A percentile compares a stretch with the other conserved stretches of the same genome.
phyloP scores from a whole-genome alignment of 768 basidiomycete species.

The Leccinum longicurvipes region DNA sequence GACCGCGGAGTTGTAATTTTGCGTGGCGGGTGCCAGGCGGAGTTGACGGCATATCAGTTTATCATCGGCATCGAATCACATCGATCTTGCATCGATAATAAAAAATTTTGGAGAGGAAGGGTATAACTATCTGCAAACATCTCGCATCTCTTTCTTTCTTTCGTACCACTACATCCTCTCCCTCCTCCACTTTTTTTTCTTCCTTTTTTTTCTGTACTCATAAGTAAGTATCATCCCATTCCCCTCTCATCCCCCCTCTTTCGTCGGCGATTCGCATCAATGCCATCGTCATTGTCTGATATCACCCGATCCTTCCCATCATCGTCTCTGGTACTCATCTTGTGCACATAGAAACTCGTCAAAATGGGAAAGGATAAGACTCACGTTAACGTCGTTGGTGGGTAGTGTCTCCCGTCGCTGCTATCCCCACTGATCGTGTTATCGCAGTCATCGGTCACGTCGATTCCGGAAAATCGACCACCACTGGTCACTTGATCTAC shows the following conservation, averaged over 20 bases:
- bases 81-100: slow-evolving; percentile 67
- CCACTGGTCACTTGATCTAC: slow-evolving; percentile 99
- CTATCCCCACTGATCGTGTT: slow-evolving; percentile 24
- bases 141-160: slow-evolving; percentile 33
- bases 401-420: slow-evolving; percentile 33
- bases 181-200: slow-evolving; percentile 27
- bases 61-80: slow-evolving; percentile 46
- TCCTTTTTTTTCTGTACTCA: slow-evolving; percentile 38
- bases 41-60: slow-evolving; percentile 49
- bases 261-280: slow-evolving; percentile 14
- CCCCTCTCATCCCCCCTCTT: slow-evolving; percentile 16
- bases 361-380: slow-evolving; percentile 96
- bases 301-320: slow-evolving; percentile 26
- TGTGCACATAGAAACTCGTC: slow-evolving; percentile 42
- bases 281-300: slow-evolving; percentile 10
- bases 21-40: slow-evolving; percentile 30
- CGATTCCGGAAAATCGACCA: slow-evolving; percentile 99
- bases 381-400: slow-evolving; percentile 98
- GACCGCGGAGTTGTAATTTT: slow-evolving; percentile 16
- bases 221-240: slow-evolving; percentile 38
- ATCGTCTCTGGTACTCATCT: slow-evolving; percentile 11
- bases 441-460: slow-evolving; percentile 92
- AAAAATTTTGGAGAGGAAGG: slow-evolving; percentile 52
- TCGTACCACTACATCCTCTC: slow-evolving; percentile 35
- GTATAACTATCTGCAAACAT: slow-evolving; percentile 63